Base-by-base conservation (phyloP, 225 moss, liverwort and hornwort genomes). In the Lunularia cruciata region DNA sequence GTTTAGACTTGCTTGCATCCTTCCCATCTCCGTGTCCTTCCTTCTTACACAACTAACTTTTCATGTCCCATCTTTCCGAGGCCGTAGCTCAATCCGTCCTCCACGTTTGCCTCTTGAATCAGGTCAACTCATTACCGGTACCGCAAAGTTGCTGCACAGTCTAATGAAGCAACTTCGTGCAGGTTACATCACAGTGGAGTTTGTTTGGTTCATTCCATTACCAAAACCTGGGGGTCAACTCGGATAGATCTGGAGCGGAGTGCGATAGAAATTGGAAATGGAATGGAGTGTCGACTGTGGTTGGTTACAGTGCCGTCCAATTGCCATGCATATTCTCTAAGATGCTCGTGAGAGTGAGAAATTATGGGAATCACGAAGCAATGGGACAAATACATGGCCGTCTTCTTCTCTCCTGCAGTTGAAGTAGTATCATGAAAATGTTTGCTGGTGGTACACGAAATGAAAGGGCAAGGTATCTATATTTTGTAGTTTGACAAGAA, bases 271-370 rank as follows among this genome's bases (percentile, higher is more conserved):
- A 0, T 54, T 1, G 10, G 28, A 28, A 54, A 14, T 13, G 54
- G 28, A 13, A 11, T 54, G 54, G 54, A 54, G 28, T 54, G 54
- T 54, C 26, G 12, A 54, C 54, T 54, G 11, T 54, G 54, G 27
- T 54, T 27, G 54, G 27, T 54, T 27, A 54, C 54, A 54, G 54
- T 54, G 54, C 22, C 11, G 54, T n/a, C 54, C 10, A 54, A 54
- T 54, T 54, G 54, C 54, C 26, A 8, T 13, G 54, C 1, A 54
- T 54, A 54, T 54, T 54, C 26, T 7, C 13, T 8, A 8, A 54
- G 2, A 3, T 54, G 8, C 20, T 27, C 28, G 10, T 12, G 13
- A 28, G 20, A 54, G 6, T 20, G 0, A 3, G 23, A 53, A 19
- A 9, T 6, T 6, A 23, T 53, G 22, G 52, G 52, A 2, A 53